Base-by-base conservation (phyloP, 305 asterid genomes). In the Fraxinus sp. region DNA sequence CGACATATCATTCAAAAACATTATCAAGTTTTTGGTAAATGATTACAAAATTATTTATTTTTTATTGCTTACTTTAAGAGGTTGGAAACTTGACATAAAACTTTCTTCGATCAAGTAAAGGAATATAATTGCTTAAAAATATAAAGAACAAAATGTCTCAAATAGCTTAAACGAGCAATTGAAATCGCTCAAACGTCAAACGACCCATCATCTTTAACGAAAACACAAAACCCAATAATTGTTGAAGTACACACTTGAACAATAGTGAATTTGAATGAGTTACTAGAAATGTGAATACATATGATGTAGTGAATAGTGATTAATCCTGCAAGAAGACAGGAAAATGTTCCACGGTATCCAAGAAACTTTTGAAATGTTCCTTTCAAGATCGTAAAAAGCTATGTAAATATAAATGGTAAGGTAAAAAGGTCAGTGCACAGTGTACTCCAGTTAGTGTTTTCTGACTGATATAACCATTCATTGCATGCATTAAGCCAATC, bases 391-490 rank as follows among this genome's bases (percentile, higher is more conserved):
- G 82, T 79, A 46, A 49, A 83, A 85, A 83, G 78, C 78, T 79
- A 82, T 8, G 18, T 72, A 80, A 80, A 80, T 39, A 74, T 80
- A 78, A 82, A 78, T 80, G 82, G 85, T 72, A 86, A 82, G 84
- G 88, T 85, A 89, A 85, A 83, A 81, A 81, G 83, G 7, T 26
- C 37, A 28, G 36, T 68, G 37, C 13, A 26, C 89, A 85, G 84
- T 87, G 81, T 77, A 82, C 85, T 75, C 79, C 81, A 84, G 86
- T 86, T 87, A 39, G 62, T 80, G 78, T 64, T 80, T 80, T 46
- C 86, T 81, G 88, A 85, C 89, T 82, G 89, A 89, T 85, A 75
- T 81, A 85, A 89, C 85, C 82, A 83, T 82, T 83, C 92, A 79
- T 46, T 78, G 84, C 91, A 85, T 76, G 86, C 89, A 87, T 81